Evolutionary conservation across 2,329 filamentous ascomycete species (phyloP).

Genomic region (Fusarium papillatum): DNA sequence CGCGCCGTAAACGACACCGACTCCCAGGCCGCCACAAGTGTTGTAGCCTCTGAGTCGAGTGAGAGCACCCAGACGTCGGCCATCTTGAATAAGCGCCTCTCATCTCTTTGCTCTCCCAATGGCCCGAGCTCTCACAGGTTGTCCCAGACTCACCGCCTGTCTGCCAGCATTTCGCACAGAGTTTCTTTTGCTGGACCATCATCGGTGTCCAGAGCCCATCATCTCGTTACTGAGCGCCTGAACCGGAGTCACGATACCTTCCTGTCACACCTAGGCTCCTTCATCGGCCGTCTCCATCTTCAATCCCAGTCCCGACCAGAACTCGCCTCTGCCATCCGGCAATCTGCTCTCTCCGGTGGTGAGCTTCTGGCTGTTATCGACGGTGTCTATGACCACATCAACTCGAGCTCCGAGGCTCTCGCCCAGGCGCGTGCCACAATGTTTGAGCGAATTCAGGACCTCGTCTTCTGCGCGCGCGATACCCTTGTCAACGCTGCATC

Average conservation of each 20-base stretch:
- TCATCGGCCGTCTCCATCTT: constrained; percentile 90
- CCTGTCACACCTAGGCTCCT: constrained; percentile 90
- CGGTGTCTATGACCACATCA: constrained; percentile 84
- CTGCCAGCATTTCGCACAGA: constrained; percentile 76
- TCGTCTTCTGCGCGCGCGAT: constrained; percentile 86
- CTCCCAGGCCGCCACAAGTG: constrained; percentile 53
- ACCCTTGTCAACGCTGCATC: constrained; percentile 78
- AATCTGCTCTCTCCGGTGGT: constrained; percentile 86
- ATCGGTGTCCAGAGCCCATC: constrained; percentile 72
- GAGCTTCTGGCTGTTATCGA: constrained; percentile 85
- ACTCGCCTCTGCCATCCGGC: constrained; percentile 84
- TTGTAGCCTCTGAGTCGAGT: constrained; percentile 50
- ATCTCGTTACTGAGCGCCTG: constrained; percentile 87
- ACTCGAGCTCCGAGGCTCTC: constrained; percentile 75
- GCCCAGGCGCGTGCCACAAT: constrained; percentile 80
- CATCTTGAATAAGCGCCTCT: constrained; percentile 61
- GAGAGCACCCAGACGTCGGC: constrained; percentile 53
- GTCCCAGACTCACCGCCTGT: constrained; percentile 61
- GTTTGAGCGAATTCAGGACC: constrained; percentile 83
- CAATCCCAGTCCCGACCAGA: constrained; percentile 93
- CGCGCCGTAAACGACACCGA: constrained; percentile 53
- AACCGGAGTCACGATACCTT: constrained; percentile 88
- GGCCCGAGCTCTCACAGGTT: constrained; percentile 49
- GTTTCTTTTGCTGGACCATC: constrained; percentile 81
- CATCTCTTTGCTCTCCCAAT: constrained; percentile 55